phyloP scores from a whole-genome alignment of 768 basidiomycete species.

The Pulveroboletus sp. region DNA sequence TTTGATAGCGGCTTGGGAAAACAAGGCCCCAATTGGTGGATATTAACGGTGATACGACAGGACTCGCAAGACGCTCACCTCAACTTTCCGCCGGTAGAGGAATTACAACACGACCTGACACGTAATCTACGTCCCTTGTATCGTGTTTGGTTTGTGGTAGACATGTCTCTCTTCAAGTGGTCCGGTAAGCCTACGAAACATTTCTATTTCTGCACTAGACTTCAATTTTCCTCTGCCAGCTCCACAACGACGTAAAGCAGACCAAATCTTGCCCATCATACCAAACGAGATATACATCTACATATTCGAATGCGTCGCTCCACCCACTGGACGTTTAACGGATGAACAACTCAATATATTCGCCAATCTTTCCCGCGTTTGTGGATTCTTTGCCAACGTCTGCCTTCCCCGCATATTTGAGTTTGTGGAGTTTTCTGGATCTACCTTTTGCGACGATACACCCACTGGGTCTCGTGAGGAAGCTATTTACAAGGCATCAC shows the following conservation, averaged over 20 bases:
- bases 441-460: constrained; percentile 13
- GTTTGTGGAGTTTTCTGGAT: constrained; percentile 20
- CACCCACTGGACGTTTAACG: constrained; percentile 8
- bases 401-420: constrained; percentile 40
- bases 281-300: constrained; percentile 43
- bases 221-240: constrained; percentile 12
- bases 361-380: constrained; percentile 35
- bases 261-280: constrained; percentile 26
- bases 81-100: background rate
- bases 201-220: background rate
- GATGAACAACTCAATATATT: constrained; percentile 10
- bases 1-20: too few relatives aligned
- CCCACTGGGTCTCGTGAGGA: background rate
- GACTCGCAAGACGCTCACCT: too few relatives aligned
- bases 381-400: constrained; percentile 39
- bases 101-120: too few relatives aligned
- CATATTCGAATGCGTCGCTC: constrained; percentile 35
- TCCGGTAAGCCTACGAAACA: background rate
- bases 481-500: background rate
- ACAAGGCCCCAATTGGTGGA: too few relatives aligned
- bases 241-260: constrained; percentile 18
- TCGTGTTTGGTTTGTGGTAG: background rate
- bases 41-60: too few relatives aligned
- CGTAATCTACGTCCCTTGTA: background rate
- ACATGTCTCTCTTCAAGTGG: constrained; percentile 8